Evolutionary conservation across 768 basidiomycete genomes (phyloP), one percentile per base, ranked within the genome.

Genomic region (Russula sp.): DNA sequence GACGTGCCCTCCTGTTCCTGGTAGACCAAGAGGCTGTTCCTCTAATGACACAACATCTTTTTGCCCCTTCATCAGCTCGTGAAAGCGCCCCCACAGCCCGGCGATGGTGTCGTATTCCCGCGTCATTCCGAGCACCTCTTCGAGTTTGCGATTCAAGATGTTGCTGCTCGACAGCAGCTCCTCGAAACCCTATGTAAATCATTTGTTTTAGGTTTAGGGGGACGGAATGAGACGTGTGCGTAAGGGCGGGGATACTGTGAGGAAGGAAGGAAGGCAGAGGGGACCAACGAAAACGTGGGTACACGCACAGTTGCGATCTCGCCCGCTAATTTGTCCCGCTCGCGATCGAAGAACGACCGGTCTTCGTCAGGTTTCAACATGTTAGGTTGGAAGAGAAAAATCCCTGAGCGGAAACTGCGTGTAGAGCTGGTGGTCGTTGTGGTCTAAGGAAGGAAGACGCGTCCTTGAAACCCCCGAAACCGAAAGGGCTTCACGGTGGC

Each of bases 61-160:
- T 50, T 73, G 70, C 31, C 71, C 70, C 31, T 80, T 80, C 89
- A 92, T 92, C 67, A 93, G 77, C 61, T 86, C 77, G 68, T 91
- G 86, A 68, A 92, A 93, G 68, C 82, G 84, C 62, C 85, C 80
- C 92, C 93, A 95, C 54, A 97, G 77, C 2, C 83, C 79, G 3
- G 94, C 91, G 47, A 95, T 91, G 2, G 89, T 94, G 55, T 88
- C 84, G 72, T 96, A 94, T 78, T 95, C 94, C 62, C 85, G 86
- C 6, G 94, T 94, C 84, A 96, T 95, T 10, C 91, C 91, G 31
- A 88, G 77, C 2, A 94, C 92, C 71, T 97, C 93, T 74, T 98
- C 94, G 18, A 96, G 81, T 71, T 93, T 94, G 65, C 94, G 84
- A 72, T 96, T 96, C 22, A 94, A 76, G 32, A 82, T 83, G 70